phyloP scores from a whole-genome alignment of 768 basidiomycete genomes.

The Cyathus striatus region DNA sequence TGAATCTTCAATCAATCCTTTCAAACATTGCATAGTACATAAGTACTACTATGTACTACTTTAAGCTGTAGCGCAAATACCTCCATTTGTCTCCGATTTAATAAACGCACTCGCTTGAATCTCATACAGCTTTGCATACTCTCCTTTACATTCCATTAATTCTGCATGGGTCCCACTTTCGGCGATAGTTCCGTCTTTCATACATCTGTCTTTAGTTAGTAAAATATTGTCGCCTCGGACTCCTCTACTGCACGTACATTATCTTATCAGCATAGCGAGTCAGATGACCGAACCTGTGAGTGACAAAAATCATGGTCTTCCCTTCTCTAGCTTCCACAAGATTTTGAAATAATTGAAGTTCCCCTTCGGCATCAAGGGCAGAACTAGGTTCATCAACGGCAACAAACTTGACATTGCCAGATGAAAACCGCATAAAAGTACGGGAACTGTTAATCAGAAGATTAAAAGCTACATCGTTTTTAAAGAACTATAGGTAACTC shows the following conservation, averaged over 20 bases:
- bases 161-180: slow-evolving; percentile 37
- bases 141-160: slow-evolving; percentile 27
- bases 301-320: slow-evolving; percentile 53
- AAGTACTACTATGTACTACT: too few species aligned
- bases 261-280: slow-evolving; percentile 46
- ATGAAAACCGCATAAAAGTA: slow-evolving; percentile 37
- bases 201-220: slow-evolving; percentile 33
- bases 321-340: slow-evolving; percentile 32
- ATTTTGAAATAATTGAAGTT: slow-evolving; percentile 39
- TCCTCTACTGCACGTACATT: slow-evolving; percentile 43
- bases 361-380: slow-evolving; percentile 51
- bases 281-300: slow-evolving; percentile 49
- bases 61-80: too few species aligned
- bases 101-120: slow-evolving; percentile 32
- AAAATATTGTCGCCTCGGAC: too few species aligned
- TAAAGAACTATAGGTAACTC: slow-evolving; percentile 19
- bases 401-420: slow-evolving; percentile 38
- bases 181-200: slow-evolving; percentile 36
- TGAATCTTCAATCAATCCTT: too few species aligned
- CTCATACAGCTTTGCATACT: slow-evolving; percentile 36
- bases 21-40: too few species aligned
- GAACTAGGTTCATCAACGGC: slow-evolving; percentile 58
- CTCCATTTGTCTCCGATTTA: too few species aligned
- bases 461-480: too few species aligned
- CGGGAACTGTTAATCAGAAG: too few species aligned